Evolutionary conservation across 2,329 filamentous ascomycete genomes (phyloP), one percentile per base, ranked within the genome.

Genomic region (Aspergillus jensenii): DNA sequence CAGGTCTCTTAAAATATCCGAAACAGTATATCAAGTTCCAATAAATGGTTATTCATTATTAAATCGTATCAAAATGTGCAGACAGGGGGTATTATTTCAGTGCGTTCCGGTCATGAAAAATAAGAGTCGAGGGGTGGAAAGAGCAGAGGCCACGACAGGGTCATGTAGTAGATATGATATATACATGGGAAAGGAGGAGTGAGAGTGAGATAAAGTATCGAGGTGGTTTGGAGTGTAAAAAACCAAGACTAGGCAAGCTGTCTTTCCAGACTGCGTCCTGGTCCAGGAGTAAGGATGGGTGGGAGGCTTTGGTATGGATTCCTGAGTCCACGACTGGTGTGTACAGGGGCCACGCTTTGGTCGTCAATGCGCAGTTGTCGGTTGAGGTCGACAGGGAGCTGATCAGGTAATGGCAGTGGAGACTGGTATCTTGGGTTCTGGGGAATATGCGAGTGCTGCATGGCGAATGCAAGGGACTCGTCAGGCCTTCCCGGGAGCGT

Each of bases 401-500:
- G 66, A 21, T 67, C 67, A 0, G 67, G 57, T 15, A 71, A 33
- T 9, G 65, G 66, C 4, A 64, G 60, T 14, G 64, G 63, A 4
- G 63, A 58, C 51, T 59, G 64, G 21, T 68, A 67, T 47, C 61
- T 55, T 23, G 64, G 59, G 39, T 66, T 62, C 44, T 64, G 66
- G 4, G 67, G 58, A n/a, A 55, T 50, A 6, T 52, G 23, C n/a
- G 55, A 47, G 19, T 63, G 61, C n/a, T 66, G 55, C 40, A 67
- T 61, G 19, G 59, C 51, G 45, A 66, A 72, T 27, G 63, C 60
- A 43, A 69, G 60, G 11, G 68, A 62, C 23, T 67, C 68, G 35
- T 70, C 65, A 12, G 71, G 68, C 23, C 68, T 68, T n/a, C 72
- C 88, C 0, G 91, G 91, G 0, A 96, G 81, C 5, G 83, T 81